A percentile compares a stretch with the other conserved stretches of the same genome.
Conservation (phyloP, 1,284 basidiomycete species). For the Sporisorium exsertum region DNA sequence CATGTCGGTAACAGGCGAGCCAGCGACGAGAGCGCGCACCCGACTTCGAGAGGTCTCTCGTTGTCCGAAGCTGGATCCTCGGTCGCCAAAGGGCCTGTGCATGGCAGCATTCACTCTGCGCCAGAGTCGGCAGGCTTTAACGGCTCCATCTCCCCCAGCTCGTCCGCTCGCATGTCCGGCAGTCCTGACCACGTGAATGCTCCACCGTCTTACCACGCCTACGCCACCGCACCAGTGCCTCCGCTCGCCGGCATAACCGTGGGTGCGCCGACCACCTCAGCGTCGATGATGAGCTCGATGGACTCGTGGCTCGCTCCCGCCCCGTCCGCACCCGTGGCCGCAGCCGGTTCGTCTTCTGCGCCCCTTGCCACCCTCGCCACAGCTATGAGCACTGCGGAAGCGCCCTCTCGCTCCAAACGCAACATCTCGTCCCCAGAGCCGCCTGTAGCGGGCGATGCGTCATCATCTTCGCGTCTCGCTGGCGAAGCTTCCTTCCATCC, state of each 20-base stretch:
- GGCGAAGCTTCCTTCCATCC: constrained; percentile 20
- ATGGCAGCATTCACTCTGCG: constrained; percentile 10
- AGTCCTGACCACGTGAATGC: constrained; percentile 18
- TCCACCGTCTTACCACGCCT: constrained; percentile 1
- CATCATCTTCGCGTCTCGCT: constrained; percentile 11
- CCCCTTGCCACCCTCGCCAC: neutral
- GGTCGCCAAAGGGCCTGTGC: constrained; percentile 3
- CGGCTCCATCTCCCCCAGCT: constrained; percentile 31
- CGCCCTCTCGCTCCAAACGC: neutral
- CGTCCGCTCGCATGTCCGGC: constrained; percentile 27
- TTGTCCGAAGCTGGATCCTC: constrained; percentile 14
- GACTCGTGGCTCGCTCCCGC: constrained; percentile 42
- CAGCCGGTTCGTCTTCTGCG: neutral
- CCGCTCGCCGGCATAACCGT: constrained; percentile 27
- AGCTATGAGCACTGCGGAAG: constrained; percentile 3
- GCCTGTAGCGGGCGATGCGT: constrained; percentile 1
- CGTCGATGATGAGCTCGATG: constrained; percentile 33
- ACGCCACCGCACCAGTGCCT: constrained; percentile 8
- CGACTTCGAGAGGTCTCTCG: neutral
- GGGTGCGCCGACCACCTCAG: constrained; percentile 20
- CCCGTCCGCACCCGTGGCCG: constrained; percentile 4
- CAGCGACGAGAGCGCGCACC: constrained; percentile 23
- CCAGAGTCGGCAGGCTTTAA: constrained; percentile 24
- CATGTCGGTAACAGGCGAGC: constrained; percentile 9
- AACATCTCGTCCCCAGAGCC: constrained; percentile 14